A percentile compares a stretch with the other conserved stretches of the same genome.
phyloP scores from a whole-genome alignment of 2,329 filamentous ascomycete species.

The Pseudodiploospora longispora region DNA sequence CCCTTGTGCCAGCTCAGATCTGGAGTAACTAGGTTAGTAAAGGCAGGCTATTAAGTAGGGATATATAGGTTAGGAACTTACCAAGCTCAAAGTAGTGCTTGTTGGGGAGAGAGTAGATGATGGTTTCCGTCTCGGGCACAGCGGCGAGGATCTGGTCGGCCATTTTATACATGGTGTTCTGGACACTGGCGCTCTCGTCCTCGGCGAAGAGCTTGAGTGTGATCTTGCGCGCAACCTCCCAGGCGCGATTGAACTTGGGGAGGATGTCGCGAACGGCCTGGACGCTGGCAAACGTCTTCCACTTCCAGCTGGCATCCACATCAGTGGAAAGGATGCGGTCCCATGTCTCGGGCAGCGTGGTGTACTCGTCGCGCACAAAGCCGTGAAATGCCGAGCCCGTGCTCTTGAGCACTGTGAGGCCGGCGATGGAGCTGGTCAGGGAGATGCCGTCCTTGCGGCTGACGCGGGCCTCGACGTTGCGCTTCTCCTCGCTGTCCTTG shows the following conservation, averaged over 20 bases:
- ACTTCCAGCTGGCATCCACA: constrained; percentile 79
- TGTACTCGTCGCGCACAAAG: constrained; percentile 89
- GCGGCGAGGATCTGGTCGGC: constrained; percentile 72
- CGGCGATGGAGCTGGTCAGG: constrained; percentile 70
- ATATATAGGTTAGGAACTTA: constrained; percentile 34
- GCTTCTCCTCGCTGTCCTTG: constrained; percentile 81
- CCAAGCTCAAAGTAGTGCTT: constrained; percentile 98
- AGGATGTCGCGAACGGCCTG: constrained; percentile 57
- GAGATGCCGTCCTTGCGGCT: constrained; percentile 61
- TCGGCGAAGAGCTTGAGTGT: constrained; percentile 88
- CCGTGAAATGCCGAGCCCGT: constrained; percentile 94
- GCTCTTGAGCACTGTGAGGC: constrained; percentile 86
- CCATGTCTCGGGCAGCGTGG: constrained; percentile 81
- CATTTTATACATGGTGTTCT: constrained; percentile 99
- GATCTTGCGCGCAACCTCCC: constrained; percentile 67
- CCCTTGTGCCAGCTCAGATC: constrained; percentile 97
- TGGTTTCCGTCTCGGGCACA: constrained; percentile 61
- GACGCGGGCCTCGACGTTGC: constrained; percentile 68
- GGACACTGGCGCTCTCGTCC: constrained; percentile 86
- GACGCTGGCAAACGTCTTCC: constrained; percentile 62
- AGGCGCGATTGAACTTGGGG: constrained; percentile 70
- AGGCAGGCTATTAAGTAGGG: background rate
- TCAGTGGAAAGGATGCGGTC: constrained; percentile 94
- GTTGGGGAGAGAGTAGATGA: constrained; percentile 84
- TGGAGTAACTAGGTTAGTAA: constrained; percentile 27